Evolutionary conservation across 495 filamentous ascomycete genomes (phyloP).

Genomic region (Xylaria curta): DNA sequence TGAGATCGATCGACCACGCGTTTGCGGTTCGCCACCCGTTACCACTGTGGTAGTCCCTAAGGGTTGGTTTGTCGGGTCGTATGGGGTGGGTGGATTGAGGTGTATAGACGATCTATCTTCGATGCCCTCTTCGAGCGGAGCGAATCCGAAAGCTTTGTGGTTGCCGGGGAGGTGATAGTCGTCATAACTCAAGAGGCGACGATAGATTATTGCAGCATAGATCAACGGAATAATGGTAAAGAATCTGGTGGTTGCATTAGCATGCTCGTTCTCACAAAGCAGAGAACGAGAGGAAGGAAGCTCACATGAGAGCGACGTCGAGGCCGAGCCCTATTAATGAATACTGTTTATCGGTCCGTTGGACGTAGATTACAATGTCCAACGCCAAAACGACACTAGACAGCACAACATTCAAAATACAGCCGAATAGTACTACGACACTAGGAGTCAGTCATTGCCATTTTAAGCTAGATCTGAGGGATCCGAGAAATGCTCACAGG

Average conservation of each 20-base stretch:
- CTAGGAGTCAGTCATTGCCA: conserved; percentile 25
- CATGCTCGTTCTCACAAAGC: background rate
- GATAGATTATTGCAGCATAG: conserved; percentile 50
- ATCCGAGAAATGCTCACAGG: conserved; percentile 1
- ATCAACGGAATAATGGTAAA: conserved; percentile 42
- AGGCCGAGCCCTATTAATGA: conserved; percentile 50
- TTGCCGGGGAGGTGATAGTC: conserved; percentile 49
- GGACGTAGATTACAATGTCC: conserved; percentile 50
- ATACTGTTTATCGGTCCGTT: conserved; percentile 47
- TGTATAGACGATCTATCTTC: conserved; percentile 33
- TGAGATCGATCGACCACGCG: conserved; percentile 32
- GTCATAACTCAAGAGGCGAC: conserved; percentile 50
- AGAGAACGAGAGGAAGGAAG: no score
- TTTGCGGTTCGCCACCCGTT: conserved; percentile 1
- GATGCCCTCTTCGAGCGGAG: conserved; percentile 30
- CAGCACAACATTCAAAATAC: conserved; percentile 52
- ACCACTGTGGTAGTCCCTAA: background rate
- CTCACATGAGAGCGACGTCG: conserved; percentile 50
- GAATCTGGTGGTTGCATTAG: conserved; percentile 34
- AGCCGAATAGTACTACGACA: conserved; percentile 40
- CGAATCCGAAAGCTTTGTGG: conserved; percentile 42
- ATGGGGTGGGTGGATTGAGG: conserved; percentile 28
- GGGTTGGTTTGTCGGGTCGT: conserved; percentile 32
- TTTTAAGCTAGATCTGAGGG: no score
- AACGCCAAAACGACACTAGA: conserved; percentile 51